Evolutionary conservation across 2,329 filamentous ascomycete species (phyloP), one percentile per base, ranked within the genome.

Genomic region (Aspergillus brasiliensis): DNA sequence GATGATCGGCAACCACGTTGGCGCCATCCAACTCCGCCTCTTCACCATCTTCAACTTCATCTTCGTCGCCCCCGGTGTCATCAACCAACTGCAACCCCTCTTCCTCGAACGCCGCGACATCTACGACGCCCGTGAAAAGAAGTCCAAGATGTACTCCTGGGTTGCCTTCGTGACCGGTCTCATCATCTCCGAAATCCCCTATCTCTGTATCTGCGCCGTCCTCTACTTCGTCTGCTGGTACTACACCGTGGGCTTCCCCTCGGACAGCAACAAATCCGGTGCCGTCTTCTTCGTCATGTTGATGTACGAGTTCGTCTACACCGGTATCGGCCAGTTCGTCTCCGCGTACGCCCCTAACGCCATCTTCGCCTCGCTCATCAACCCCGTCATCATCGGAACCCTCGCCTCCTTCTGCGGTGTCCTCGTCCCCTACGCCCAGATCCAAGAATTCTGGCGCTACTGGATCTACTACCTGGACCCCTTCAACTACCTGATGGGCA

Each of bases 171-270:
- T 83, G 59, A 88, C 88, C 0, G 88, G 88, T 0, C 85, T 89
- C 60, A 81, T 91, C 4, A 77, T 91, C 1, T 84, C 83, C 3
- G 90, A 92, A 69, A 84, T 92, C 17, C 89, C 90, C 0, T 84
- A 84, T 48, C 84, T 88, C 0, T 81, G 90, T 63, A 69, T 91
- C 21, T 82, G 83, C 4, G 84, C 82, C 0, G 78, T 88, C 0
- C 73, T 92, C 3, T 92, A 91, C 78, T 92, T 83, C 80, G 77
- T 85, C 0, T 79, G 90, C 1, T 92, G 88, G 88, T 92, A 92
- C 76, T 92, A 83, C 73, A 84, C 89, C 0, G 83, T 86, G 0
- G 90, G 90, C 0, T 78, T 70, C 56, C 61, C 65, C 3, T 63
- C 60, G 3, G 65, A 64, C 17, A 66, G 84, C 25, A 67, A 68